Base-by-base conservation (phyloP, 192 early-diverging fungal species). In the Phycomyces nitens region DNA sequence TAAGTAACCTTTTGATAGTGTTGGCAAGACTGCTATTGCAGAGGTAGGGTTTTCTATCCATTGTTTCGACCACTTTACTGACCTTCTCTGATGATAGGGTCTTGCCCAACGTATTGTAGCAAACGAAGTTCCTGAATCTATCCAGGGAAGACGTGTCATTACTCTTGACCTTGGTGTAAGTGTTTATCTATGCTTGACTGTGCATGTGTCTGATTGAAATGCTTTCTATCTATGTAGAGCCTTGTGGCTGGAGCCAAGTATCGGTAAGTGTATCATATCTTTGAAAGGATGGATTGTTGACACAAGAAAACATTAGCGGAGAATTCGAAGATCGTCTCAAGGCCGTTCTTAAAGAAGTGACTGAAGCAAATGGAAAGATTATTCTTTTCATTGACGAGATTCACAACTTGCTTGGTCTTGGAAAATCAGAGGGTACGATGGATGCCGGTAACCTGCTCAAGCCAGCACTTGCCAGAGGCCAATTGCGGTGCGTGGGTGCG, bases 271-370 rank as follows among this genome's bases (percentile, higher is more conserved):
- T 5, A 34, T 2, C 29, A 5, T 5, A 34, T 5, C 21, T 39
- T 11, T 27, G 10, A 9, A 26, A 22, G 5, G 41, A 21, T 23
- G 21, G 18, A 50, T 51, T 27, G 43, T 50, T 27, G 29, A 26
- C 23, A 21, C 49, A 24, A 40, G 38, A 27, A 23, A 16, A 26
- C 0, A 26, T 29, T 76, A 82, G 88, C 22, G 89, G 89, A 52
- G 90, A 92, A 75, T 92, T 92, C 57, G 90, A 92, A 66, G 90
- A 92, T 59, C 80, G 90, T 7, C 70, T 92, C 9, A 92, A 92
- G 66, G 83, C 80, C 8, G 78, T 92, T 56, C 76, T 92, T 21
- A 79, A 82, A 29, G 88, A 90, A 66, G 83, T 92, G 14, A 80
- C 80, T 22, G 87, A 84, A 20, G 78, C 84, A 1, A 84, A 90